Evolutionary conservation across 73 alveolate species (phyloP).

Genomic region (Paraurostyla sp.): DNA sequence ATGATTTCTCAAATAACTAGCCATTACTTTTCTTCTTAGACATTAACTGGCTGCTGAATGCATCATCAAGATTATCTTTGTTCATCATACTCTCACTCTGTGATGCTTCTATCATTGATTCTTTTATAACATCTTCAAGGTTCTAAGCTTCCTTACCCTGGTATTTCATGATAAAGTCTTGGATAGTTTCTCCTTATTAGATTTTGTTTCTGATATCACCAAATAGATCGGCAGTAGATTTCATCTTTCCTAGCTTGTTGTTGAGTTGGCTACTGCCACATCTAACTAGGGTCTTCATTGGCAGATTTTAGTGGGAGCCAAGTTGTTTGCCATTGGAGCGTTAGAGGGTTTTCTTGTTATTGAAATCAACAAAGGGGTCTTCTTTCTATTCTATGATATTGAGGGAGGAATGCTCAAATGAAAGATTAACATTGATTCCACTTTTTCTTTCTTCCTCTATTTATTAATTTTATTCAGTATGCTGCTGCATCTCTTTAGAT

Average conservation of each 20-base stretch:
- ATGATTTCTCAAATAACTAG: not conserved
- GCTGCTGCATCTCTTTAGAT: too few species aligned
- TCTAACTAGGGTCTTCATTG: constrained; percentile 14
- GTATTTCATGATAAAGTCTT: constrained; percentile 13
- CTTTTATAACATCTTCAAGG: constrained; percentile 37
- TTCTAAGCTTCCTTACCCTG: not conserved
- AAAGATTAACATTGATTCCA: not conserved
- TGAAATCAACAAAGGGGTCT: not conserved
- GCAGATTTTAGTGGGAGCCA: constrained; percentile 17
- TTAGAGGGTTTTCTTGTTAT: not conserved
- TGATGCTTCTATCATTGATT: constrained; percentile 35
- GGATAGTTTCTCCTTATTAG: constrained; percentile 23
- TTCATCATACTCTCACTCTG: constrained; percentile 1
- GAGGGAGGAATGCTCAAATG: constrained; percentile 11
- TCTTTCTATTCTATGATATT: constrained; percentile 13
- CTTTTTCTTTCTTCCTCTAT: constrained; percentile 19
- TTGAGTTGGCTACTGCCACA: constrained; percentile 29
- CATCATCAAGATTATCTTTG: too few species aligned
- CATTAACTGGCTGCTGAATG: too few species aligned
- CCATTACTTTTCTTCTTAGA: too few species aligned
- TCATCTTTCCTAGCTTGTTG: constrained; percentile 42
- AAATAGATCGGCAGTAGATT: constrained; percentile 50
- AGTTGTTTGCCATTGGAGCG: constrained; percentile 1
- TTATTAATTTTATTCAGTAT: not conserved
- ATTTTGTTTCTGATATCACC: constrained; percentile 1